Percentiles rank a stretch among this genome's conserved stretches.
Evolutionary conservation across 2,329 filamentous ascomycete genomes (phyloP).

Genomic region (Coniochaeta sp.): DNA sequence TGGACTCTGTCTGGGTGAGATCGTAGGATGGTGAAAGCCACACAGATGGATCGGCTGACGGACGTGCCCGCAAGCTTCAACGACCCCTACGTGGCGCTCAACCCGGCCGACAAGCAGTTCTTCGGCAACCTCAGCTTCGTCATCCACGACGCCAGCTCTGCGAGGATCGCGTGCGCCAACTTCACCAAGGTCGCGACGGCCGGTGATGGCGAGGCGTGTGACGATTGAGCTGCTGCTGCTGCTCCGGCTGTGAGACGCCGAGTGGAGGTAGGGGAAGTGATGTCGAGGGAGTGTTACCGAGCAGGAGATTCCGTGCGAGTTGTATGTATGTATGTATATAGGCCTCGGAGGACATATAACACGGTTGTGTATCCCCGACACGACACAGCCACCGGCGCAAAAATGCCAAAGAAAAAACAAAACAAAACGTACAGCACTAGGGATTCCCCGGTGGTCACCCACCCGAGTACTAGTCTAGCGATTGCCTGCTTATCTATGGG

Average conservation of each 20-base stretch:
- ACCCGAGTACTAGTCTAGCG: no score
- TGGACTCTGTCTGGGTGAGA: no score
- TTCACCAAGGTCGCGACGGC: constrained; percentile 16
- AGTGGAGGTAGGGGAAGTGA: neutral
- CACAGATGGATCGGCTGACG: neutral
- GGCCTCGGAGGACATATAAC: no score
- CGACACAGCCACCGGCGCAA: no score
- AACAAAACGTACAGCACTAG: no score
- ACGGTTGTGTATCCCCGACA: no score
- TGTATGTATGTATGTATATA: no score
- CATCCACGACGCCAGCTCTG: constrained; percentile 32
- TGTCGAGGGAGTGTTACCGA: neutral
- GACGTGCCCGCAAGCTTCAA: constrained; percentile 23
- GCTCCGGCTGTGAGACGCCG: neutral
- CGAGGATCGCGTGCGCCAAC: constrained; percentile 34
- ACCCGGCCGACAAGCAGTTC: constrained; percentile 29
- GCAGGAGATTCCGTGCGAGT: neutral
- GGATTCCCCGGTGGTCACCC: no score
- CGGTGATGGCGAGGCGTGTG: neutral
- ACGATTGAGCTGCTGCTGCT: neutral
- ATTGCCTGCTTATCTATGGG: no score
- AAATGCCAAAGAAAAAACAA: no score
- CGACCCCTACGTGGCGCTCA: constrained; percentile 34
- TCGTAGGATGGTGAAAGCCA: no score
- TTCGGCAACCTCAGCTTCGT: constrained; percentile 38